Conservation (phyloP, 768 basidiomycete genomes). For the Chalciporus sphaerocephalus region DNA sequence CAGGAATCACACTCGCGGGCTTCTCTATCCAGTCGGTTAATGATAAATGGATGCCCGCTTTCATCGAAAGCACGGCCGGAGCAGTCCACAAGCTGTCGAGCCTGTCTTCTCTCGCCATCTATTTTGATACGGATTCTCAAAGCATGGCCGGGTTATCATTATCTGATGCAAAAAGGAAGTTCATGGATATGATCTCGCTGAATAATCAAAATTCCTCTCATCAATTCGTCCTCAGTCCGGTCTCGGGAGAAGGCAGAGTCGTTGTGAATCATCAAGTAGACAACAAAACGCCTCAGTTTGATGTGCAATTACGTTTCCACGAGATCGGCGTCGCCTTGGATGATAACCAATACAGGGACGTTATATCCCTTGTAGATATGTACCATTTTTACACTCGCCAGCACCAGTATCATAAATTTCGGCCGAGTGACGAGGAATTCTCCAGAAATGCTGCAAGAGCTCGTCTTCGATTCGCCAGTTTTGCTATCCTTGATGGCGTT, state of each 20-base stretch:
- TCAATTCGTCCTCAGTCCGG: constrained; percentile 93
- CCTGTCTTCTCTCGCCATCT: constrained; percentile 81
- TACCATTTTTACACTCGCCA: constrained; percentile 92
- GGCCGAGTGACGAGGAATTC: constrained; percentile 61
- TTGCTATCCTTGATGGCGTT: constrained; percentile 77
- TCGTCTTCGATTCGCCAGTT: constrained; percentile 71
- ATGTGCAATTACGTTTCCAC: constrained; percentile 83
- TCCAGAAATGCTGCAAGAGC: constrained; percentile 57
- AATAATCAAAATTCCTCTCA: constrained; percentile 47
- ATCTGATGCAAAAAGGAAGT: constrained; percentile 64
- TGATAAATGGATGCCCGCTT: constrained; percentile 81
- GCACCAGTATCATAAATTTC: constrained; percentile 80
- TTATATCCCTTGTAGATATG: constrained; percentile 90
- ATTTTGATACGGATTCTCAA: constrained; percentile 89
- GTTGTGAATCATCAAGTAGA: constrained; percentile 78
- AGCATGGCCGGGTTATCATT: constrained; percentile 69
- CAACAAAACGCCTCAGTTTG: constrained; percentile 74
- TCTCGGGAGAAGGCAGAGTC: constrained; percentile 90
- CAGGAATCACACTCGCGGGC: constrained; percentile 80
- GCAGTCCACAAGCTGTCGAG: constrained; percentile 93
- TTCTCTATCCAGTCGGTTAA: constrained; percentile 91
- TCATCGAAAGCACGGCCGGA: constrained; percentile 84
- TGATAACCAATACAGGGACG: constrained; percentile 90
- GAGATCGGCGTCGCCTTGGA: constrained; percentile 92
- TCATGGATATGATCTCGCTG: constrained; percentile 65